Conservation (phyloP, 73 alveolate genomes). For the Symbiodinium pilosum region DNA sequence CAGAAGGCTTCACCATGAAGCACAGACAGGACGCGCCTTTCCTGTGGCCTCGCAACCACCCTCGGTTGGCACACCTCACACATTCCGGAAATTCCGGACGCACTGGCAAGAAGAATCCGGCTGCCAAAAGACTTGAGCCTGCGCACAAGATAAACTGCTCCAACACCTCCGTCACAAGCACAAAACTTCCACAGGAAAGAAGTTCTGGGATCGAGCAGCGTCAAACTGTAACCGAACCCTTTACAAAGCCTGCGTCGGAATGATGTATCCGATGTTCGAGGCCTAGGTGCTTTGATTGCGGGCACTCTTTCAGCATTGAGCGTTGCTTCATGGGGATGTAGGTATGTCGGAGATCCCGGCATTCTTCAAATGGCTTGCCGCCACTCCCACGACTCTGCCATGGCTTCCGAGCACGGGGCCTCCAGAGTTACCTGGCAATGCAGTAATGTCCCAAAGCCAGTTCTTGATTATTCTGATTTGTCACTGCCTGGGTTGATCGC, state of each 20-base stretch:
- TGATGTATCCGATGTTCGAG: conserved; percentile 84
- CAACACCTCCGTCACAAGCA: conserved; percentile 20
- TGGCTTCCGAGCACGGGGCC: conserved; percentile 92
- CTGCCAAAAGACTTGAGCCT: not conserved
- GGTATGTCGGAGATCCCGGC: not conserved
- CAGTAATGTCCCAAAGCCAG: too few species aligned
- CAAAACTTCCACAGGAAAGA: not conserved
- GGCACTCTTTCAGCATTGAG: too few species aligned
- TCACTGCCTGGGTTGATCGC: conserved; percentile 83
- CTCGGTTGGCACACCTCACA: not conserved
- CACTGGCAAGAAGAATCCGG: too few species aligned
- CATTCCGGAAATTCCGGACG: not conserved
- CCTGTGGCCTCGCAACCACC: not conserved
- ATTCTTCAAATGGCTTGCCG: conserved; percentile 79
- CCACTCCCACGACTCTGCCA: conserved; percentile 81
- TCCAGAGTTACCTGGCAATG: conserved; percentile 73
- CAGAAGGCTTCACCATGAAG: too few species aligned
- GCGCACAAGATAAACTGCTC: conserved; percentile 75
- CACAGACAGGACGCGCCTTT: not conserved
- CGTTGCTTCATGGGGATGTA: too few species aligned
- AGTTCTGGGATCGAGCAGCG: too few species aligned
- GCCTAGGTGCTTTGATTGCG: conserved; percentile 13
- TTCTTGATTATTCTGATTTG: too few species aligned
- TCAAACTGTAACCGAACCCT: too few species aligned
- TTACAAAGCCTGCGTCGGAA: conserved; percentile 68